Evolutionary conservation across 345 rosid species (phyloP).

Genomic region (Turnera subulata): DNA sequence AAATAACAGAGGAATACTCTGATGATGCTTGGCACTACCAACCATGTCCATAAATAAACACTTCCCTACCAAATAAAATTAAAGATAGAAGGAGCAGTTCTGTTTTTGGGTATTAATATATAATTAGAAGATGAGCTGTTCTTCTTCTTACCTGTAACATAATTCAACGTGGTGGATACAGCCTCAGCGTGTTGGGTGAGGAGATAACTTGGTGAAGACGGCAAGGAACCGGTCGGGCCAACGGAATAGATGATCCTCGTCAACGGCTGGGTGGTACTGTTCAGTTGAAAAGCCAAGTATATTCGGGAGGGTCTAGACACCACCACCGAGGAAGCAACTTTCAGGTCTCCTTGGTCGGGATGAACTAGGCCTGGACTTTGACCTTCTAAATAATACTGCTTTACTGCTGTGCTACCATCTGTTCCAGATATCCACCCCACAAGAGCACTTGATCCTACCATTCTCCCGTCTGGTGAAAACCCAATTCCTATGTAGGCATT

Average conservation of each 20-base stretch:
- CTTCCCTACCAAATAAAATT: no score
- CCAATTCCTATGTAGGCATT: slow-evolving; percentile 58
- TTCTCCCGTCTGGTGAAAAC: slow-evolving; percentile 53
- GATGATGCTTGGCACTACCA: no score
- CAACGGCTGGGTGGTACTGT: slow-evolving; percentile 33
- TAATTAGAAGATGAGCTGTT: neutral
- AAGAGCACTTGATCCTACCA: slow-evolving; percentile 75
- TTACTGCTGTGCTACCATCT: slow-evolving; percentile 21
- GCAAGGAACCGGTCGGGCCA: slow-evolving; percentile 48
- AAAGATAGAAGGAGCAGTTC: no score
- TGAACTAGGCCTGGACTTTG: slow-evolving; percentile 31
- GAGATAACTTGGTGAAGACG: slow-evolving; percentile 35
- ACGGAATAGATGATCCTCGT: slow-evolving; percentile 46
- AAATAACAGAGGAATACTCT: no score
- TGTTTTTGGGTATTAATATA: no score
- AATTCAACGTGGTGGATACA: slow-evolving; percentile 50
- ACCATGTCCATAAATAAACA: no score
- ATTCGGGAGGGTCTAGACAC: slow-evolving; percentile 43
- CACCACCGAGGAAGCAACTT: slow-evolving; percentile 35
- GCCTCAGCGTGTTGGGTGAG: slow-evolving; percentile 49
- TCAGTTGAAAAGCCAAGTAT: slow-evolving; percentile 65
- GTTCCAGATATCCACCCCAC: slow-evolving; percentile 62
- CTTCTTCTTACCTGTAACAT: slow-evolving; percentile 46
- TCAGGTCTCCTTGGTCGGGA: slow-evolving; percentile 53
- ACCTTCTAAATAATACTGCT: slow-evolving; percentile 53